Evolutionary conservation across 768 basidiomycete genomes (phyloP).

Genomic region (Phylloporus rhodoxanthus): DNA sequence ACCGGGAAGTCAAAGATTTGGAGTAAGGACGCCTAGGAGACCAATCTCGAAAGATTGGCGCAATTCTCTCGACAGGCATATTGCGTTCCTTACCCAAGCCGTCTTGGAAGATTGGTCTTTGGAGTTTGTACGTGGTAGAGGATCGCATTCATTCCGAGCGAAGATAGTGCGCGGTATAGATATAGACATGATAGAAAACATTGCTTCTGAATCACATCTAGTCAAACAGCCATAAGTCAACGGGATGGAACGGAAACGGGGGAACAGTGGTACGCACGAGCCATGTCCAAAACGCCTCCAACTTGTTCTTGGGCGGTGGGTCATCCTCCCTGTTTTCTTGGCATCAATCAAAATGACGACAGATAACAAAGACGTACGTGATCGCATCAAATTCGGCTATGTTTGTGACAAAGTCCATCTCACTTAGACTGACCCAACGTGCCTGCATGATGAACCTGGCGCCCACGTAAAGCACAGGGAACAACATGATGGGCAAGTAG

Average conservation of each 20-base stretch:
- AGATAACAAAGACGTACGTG: conserved; percentile 12
- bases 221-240: neutral
- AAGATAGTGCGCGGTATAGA: neutral
- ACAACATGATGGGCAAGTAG: conserved; percentile 38
- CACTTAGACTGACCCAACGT: neutral
- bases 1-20: no score
- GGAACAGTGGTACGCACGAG: conserved; percentile 12
- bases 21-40: no score
- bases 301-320: conserved; percentile 20
- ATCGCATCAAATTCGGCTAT: conserved; percentile 27
- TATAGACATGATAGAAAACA: neutral
- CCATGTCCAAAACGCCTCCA: conserved; percentile 27
- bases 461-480: conserved; percentile 42
- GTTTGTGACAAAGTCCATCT: conserved; percentile 26
- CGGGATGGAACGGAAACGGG: neutral
- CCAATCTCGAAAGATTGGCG: no score
- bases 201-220: neutral
- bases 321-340: conserved; percentile 20
- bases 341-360: neutral
- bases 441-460: conserved; percentile 16
- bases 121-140: no score
- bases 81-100: no score
- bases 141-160: no score
- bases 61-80: no score
- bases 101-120: no score